Conservation (phyloP, 352 stramenopile genomes). For the Globisporangium heterothallicum region DNA sequence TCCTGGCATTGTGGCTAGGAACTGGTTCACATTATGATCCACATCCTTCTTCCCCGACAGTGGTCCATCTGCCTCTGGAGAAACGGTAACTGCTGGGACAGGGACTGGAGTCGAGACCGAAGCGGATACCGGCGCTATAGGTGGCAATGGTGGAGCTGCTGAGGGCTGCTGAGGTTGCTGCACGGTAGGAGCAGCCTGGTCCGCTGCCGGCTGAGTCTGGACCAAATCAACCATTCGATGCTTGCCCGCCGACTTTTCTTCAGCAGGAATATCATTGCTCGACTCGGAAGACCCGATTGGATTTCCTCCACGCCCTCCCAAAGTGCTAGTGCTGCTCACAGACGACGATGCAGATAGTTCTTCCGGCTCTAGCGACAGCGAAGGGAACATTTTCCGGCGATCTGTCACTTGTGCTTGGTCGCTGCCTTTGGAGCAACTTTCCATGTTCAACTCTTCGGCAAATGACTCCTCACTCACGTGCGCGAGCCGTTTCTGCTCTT, state of each 20-base stretch:
- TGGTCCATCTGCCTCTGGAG: constrained; percentile 40
- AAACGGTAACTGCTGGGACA: constrained; percentile 3
- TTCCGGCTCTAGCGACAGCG: constrained; percentile 50
- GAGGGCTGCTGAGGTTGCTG: constrained; percentile 5
- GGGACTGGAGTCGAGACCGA: neutral
- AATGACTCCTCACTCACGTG: constrained; percentile 62
- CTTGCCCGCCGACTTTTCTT: constrained; percentile 48
- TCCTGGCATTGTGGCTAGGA: constrained; percentile 82
- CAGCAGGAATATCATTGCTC: constrained; percentile 17
- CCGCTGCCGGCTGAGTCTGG: constrained; percentile 8
- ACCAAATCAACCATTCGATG: constrained; percentile 35
- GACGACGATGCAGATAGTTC: constrained; percentile 36
- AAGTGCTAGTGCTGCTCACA: constrained; percentile 8
- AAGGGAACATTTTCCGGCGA: constrained; percentile 44
- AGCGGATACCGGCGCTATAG: neutral
- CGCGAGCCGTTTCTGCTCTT: constrained; percentile 40
- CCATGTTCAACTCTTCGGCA: constrained; percentile 69
- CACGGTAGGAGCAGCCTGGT: constrained; percentile 5
- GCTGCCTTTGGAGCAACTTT: constrained; percentile 51
- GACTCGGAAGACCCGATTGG: constrained; percentile 7
- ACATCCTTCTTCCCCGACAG: constrained; percentile 45
- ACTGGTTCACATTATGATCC: constrained; percentile 59
- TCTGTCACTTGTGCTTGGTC: constrained; percentile 23
- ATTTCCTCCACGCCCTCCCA: constrained; percentile 11
- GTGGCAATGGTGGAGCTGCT: neutral